These are phyloP conservation scores for Bipolaris bicolor DNA, from an alignment of 2,329 filamentous ascomycete genomes.

Conservation along the genomic window DNA sequence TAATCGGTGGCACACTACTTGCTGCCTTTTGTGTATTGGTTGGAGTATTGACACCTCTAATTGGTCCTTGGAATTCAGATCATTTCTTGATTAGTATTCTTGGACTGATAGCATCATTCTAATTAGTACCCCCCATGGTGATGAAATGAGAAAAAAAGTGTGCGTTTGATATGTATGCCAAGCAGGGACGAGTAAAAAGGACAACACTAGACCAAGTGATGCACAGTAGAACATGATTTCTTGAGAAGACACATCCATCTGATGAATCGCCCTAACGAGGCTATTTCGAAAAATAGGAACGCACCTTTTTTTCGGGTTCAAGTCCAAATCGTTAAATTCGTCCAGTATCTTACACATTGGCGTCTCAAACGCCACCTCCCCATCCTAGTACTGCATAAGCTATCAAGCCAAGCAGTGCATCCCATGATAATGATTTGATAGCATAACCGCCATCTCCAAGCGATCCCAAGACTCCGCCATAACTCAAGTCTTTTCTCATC, in stretches of 20 bases:
- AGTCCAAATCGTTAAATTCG: too few relatives aligned
- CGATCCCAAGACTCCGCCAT: conserved; percentile 13
- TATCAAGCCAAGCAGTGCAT: conserved; percentile 29
- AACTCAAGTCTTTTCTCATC: conserved; percentile 21
- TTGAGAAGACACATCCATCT: neutral
- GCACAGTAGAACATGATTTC: neutral
- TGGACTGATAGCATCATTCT: too few relatives aligned
- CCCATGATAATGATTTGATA: conserved; percentile 37
- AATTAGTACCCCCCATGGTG: too few relatives aligned
- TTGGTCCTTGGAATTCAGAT: too few relatives aligned
- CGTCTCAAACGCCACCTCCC: conserved; percentile 34
- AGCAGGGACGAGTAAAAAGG: neutral
- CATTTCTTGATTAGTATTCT: too few relatives aligned
- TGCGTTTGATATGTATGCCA: neutral
- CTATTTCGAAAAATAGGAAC: neutral
- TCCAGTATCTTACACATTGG: neutral
- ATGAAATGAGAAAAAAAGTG: neutral
- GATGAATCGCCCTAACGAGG: neutral
- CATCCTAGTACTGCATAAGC: conserved; percentile 27
- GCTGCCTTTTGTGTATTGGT: too few relatives aligned
- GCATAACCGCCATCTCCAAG: conserved; percentile 22
- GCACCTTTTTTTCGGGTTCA: too few relatives aligned
- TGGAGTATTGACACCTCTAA: too few relatives aligned
- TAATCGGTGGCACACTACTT: too few relatives aligned
- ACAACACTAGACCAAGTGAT: neutral